Evolutionary conservation across 2,329 filamentous ascomycete genomes (phyloP).

Genomic region (Chrysoporthe austroafricana): DNA sequence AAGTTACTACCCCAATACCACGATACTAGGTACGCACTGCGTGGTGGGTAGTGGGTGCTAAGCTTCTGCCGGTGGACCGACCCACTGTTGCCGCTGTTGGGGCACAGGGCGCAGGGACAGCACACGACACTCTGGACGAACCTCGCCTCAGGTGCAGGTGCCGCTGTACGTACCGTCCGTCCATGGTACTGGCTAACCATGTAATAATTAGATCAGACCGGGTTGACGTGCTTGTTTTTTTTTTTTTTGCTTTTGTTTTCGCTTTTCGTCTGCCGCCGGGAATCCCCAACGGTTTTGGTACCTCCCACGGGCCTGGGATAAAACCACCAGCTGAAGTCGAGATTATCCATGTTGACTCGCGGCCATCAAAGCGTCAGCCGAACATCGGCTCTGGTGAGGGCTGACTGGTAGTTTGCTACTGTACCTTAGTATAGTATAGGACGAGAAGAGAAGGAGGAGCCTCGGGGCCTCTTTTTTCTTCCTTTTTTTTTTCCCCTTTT

Average conservation of each 20-base stretch:
- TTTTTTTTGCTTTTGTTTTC: neutral
- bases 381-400: constrained; percentile 13
- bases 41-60: no score
- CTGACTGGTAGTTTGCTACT: no score
- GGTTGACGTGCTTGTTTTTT: neutral
- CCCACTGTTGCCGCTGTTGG: neutral
- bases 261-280: no score
- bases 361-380: constrained; percentile 5
- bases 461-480: neutral
- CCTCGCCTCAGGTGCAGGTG: no score
- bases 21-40: no score
- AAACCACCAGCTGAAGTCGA: neutral
- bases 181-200: neutral
- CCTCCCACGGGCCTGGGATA: neutral
- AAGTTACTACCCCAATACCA: no score
- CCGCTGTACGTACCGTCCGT: no score
- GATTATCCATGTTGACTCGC: constrained; percentile 3
- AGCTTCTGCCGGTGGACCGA: neutral
- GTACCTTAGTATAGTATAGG: neutral
- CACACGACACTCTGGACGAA: neutral
- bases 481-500: neutral
- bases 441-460: constrained; percentile 8
- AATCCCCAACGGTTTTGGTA: neutral
- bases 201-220: neutral
- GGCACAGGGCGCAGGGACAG: neutral